Evolutionary conservation across 2,329 filamentous ascomycete genomes (phyloP), one percentile per base, ranked within the genome.

Genomic region (Scortechinia acanthostroma): DNA sequence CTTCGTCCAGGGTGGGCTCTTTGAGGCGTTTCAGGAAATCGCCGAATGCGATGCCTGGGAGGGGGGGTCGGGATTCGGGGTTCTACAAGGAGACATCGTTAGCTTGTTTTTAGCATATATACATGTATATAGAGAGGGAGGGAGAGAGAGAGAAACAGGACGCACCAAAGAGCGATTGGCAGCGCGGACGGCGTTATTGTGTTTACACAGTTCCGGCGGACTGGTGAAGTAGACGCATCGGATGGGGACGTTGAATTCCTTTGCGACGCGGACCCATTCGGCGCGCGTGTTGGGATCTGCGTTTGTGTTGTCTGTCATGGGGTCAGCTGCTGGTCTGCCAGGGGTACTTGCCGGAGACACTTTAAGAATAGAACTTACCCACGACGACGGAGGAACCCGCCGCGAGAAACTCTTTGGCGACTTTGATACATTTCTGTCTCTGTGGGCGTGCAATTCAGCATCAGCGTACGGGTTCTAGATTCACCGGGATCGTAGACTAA

Each of bases 211-310:
- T 37, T 76, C 73, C 21, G 80, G 62, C 1, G 82, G 71, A 13
- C 89, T 85, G 44, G 83, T 86, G 67, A 98, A 93, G 63, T 86
- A 85, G 6, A 97, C 72, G 57, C 91, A 95, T 42, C 91, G 85
- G 53, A 95, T 86, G 2, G 87, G 84, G 2, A 94, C 71, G 3
- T 77, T 69, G 55, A 80, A 67, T 54, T 84, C 83, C 51, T 73
- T 75, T 16, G 90, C 90, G 22, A 97, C 65, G 21, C 77, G 69
- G 22, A 88, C 65, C 91, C 91, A 97, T 48, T 86, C 67, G n/a
- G 76, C 74, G 51, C 93, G 77, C 20, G 84, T 88, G 44, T 88
- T 84, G 10, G 72, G 61, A 64, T 95, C 86, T 22, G 91, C 80
- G 59, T 98, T 98, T n/a, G 93, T 97, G 61, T 95, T 97, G 63